A percentile compares a stretch with the other conserved stretches of the same genome.
Conservation (phyloP, 176 grass and related monocot genomes). For the Musa beccarii region DNA sequence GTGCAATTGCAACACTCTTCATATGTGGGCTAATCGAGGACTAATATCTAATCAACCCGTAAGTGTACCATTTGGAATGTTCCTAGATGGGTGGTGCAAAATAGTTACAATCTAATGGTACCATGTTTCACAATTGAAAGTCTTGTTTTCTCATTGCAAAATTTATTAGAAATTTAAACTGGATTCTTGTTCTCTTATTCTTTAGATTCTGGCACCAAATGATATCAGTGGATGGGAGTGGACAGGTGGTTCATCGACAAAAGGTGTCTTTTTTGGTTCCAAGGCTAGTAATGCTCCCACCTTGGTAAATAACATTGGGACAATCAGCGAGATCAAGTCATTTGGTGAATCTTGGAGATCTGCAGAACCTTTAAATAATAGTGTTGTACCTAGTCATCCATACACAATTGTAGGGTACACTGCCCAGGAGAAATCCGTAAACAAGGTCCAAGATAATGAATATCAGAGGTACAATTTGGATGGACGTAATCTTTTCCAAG, state of each 20-base stretch:
- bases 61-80: not conserved
- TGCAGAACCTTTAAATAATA: constrained; percentile 1
- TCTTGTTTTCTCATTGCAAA: not conserved
- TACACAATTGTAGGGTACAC: not conserved
- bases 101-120: not conserved
- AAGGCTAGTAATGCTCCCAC: not conserved
- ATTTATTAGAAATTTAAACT: not conserved
- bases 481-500: not conserved
- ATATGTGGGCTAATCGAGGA: not conserved
- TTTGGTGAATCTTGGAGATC: not conserved
- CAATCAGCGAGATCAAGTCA: not conserved
- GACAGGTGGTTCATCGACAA: not conserved
- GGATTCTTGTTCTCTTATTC: not conserved
- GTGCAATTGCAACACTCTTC: not conserved
- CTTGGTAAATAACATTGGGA: not conserved
- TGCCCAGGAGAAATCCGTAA: not conserved
- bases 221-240: not conserved
- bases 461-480: not conserved
- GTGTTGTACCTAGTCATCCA: not conserved
- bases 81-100: not conserved
- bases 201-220: not conserved
- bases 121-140: not conserved
- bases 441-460: not conserved
- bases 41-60: not conserved
- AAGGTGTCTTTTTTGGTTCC: constrained; percentile 5